A percentile compares a stretch with the other conserved stretches of the same genome.
Evolutionary conservation across 2,329 filamentous ascomycete genomes (phyloP).

Genomic region (Fusarium zealandicum): DNA sequence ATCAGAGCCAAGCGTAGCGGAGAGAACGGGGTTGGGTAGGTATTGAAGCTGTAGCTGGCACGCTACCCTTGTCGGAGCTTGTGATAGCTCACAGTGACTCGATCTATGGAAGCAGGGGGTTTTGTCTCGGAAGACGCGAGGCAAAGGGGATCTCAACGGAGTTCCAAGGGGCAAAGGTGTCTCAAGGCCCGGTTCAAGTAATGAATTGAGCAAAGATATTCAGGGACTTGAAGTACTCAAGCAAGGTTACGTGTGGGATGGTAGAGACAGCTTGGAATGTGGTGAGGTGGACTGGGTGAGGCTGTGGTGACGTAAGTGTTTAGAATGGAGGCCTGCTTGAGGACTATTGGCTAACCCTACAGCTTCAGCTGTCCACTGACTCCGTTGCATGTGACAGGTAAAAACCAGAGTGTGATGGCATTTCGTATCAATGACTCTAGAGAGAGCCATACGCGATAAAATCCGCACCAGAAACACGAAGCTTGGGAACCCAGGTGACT

Average conservation of each 20-base stretch:
- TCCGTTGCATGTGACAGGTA: slow-evolving; percentile 25
- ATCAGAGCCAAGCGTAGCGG: background rate
- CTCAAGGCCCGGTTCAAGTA: slow-evolving; percentile 7
- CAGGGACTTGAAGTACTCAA: slow-evolving; percentile 8
- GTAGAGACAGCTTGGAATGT: slow-evolving; percentile 24
- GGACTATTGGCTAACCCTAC: slow-evolving; percentile 14
- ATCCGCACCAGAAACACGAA: background rate
- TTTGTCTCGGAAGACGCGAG: background rate
- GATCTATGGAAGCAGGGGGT: background rate
- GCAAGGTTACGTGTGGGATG: slow-evolving; percentile 1
- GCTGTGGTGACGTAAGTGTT: slow-evolving; percentile 12
- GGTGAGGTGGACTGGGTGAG: slow-evolving; percentile 24
- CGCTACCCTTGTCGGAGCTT: slow-evolving; percentile 4
- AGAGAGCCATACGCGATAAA: background rate
- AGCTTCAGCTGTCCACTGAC: slow-evolving; percentile 2
- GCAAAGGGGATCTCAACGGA: background rate
- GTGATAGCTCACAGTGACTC: background rate
- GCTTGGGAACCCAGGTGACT: background rate
- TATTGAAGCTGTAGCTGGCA: background rate
- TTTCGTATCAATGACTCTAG: background rate
- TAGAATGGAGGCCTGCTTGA: slow-evolving; percentile 8
- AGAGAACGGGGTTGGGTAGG: background rate
- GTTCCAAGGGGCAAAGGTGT: slow-evolving; percentile 6
- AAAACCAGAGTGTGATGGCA: background rate
- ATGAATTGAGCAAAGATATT: slow-evolving; percentile 10